Evolutionary conservation across 2,329 filamentous ascomycete species (phyloP).

Genomic region (Mariannaea elegans): DNA sequence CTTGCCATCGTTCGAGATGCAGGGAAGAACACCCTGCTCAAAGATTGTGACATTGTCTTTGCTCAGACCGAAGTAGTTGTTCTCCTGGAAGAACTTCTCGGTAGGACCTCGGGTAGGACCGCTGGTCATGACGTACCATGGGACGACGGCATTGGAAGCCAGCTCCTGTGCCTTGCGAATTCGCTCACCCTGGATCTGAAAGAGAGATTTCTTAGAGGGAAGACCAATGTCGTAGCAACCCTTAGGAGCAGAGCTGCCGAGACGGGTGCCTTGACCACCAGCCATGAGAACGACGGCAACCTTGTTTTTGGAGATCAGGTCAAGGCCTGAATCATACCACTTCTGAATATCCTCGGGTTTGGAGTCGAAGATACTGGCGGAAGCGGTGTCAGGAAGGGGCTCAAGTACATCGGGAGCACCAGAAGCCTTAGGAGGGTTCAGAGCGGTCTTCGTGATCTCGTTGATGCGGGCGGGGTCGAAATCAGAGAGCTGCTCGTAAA

Average conservation of each 20-base stretch:
- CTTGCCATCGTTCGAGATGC: conserved; percentile 97
- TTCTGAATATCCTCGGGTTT: conserved; percentile 77
- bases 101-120: conserved; percentile 91
- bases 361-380: conserved; percentile 92
- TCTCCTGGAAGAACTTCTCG: conserved; percentile 89
- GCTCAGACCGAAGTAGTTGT: conserved; percentile 89
- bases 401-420: conserved; percentile 71
- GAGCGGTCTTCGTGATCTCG: conserved; percentile 81
- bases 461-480: conserved; percentile 92
- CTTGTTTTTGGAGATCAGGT: conserved; percentile 79
- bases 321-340: conserved; percentile 87
- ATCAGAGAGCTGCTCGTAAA: conserved; percentile 82
- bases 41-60: conserved; percentile 91
- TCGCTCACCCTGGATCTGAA: conserved; percentile 96
- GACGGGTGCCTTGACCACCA: conserved; percentile 91
- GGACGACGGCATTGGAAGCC: conserved; percentile 77
- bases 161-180: conserved; percentile 87
- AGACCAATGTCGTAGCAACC: conserved; percentile 97
- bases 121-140: conserved; percentile 99
- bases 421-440: conserved; percentile 77
- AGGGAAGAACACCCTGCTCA: conserved; percentile 95
- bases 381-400: conserved; percentile 86
- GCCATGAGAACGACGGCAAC: conserved; percentile 94
- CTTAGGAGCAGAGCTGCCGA: conserved; percentile 95
- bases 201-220: conserved; percentile 91